Conservation (phyloP, 2,329 filamentous ascomycete genomes). For the Orbilia oligospora region DNA sequence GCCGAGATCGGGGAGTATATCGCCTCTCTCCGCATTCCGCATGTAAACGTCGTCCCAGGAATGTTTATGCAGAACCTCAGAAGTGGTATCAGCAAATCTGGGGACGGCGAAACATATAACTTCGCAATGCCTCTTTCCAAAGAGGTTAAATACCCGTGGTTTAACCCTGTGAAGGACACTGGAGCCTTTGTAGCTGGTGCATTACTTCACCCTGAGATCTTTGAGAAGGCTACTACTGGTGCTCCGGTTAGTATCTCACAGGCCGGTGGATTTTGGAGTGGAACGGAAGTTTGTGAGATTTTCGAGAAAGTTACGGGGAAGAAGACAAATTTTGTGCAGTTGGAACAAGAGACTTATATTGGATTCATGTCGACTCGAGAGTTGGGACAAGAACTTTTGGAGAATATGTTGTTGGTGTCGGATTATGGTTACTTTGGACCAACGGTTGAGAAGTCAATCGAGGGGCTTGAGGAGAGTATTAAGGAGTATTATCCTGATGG, state of each 20-base stretch:
- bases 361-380: constrained; percentile 65
- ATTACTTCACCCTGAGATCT: constrained; percentile 63
- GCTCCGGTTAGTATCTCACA: constrained; percentile 45
- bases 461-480: constrained; percentile 42
- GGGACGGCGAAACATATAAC: constrained; percentile 58
- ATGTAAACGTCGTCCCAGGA: constrained; percentile 72
- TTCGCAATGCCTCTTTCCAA: constrained; percentile 62
- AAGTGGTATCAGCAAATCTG: constrained; percentile 23
- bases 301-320: constrained; percentile 59
- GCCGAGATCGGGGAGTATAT: constrained; percentile 73
- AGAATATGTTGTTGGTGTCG: constrained; percentile 69
- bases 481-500: constrained; percentile 27
- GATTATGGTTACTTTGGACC: constrained; percentile 69
- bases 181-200: constrained; percentile 68
- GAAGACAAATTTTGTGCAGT: constrained; percentile 61
- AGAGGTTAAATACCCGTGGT: constrained; percentile 66
- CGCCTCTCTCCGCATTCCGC: constrained; percentile 69
- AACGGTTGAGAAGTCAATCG: constrained; percentile 65
- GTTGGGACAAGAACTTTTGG: constrained; percentile 67
- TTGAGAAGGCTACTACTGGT: constrained; percentile 29
- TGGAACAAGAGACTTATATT: constrained; percentile 67
- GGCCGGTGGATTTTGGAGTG: constrained; percentile 39
- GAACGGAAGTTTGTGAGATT: constrained; percentile 46
- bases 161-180: constrained; percentile 67
- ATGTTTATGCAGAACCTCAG: constrained; percentile 72